Conservation (phyloP, 1,284 basidiomycete genomes). For the Heterobasidion irregulare region DNA sequence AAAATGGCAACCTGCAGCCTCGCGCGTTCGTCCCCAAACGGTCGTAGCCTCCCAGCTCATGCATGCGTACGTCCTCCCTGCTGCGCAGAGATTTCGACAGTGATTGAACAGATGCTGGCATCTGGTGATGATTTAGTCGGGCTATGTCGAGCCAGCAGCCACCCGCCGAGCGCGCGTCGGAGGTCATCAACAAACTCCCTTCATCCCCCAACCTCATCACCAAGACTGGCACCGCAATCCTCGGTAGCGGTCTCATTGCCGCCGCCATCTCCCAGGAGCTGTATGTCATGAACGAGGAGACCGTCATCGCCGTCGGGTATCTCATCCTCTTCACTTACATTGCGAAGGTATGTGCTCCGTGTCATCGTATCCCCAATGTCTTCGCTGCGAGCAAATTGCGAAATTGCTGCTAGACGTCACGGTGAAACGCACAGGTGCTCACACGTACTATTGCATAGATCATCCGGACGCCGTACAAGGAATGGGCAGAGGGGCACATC, state of each 20-base stretch:
- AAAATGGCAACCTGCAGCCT: constrained; percentile 10
- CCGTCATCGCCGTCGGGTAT: constrained; percentile 77
- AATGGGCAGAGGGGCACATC: constrained; percentile 90
- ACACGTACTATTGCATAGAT: constrained; percentile 12
- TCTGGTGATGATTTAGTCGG: constrained; percentile 34
- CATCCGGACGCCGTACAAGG: constrained; percentile 75
- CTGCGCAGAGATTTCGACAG: constrained; percentile 2
- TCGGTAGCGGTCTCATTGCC: constrained; percentile 86
- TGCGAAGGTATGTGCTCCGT: constrained; percentile 54
- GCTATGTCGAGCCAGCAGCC: constrained; percentile 58
- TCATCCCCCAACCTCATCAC: constrained; percentile 86
- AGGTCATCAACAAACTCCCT: constrained; percentile 89
- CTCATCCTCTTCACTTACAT: constrained; percentile 85
- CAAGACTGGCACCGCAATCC: constrained; percentile 89
- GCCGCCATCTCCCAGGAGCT: constrained; percentile 96
- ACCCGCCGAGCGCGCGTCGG: constrained; percentile 85
- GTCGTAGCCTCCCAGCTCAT: constrained; percentile 44
- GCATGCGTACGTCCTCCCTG: constrained; percentile 41
- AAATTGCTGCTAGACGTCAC: background rate
- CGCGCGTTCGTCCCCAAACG: constrained; percentile 46
- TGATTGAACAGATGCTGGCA: background rate
- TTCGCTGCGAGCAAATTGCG: background rate
- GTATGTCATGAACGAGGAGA: constrained; percentile 97
- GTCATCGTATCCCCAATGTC: background rate
- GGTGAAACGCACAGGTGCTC: too few species aligned